Percentiles rank a stretch among this genome's conserved stretches.
These are phyloP conservation scores for Trametes sanguinea DNA, from an alignment of 768 basidiomycete species.

Conservation along the genomic window DNA sequence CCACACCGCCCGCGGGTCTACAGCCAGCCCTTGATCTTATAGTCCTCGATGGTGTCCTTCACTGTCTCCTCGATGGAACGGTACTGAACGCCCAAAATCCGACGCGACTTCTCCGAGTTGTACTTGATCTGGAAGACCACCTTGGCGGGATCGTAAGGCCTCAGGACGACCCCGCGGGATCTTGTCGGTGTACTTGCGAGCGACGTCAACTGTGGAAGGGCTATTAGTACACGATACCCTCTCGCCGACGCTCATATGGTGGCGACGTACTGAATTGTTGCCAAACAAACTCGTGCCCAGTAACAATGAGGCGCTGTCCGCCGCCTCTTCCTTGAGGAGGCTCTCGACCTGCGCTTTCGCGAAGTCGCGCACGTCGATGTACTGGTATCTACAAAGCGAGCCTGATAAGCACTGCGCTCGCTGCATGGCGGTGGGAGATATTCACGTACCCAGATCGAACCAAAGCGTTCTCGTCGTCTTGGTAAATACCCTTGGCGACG, in stretches of 20 bases:
- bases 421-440: no score
- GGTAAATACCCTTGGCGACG: constrained; percentile 26
- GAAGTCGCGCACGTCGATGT: constrained; percentile 55
- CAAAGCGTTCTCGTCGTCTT: neutral
- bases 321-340: constrained; percentile 53
- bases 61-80: constrained; percentile 23
- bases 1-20: neutral
- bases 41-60: constrained; percentile 26
- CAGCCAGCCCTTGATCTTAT: constrained; percentile 12
- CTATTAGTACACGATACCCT: neutral
- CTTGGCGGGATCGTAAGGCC: constrained; percentile 24
- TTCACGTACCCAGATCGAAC: neutral
- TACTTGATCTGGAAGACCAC: constrained; percentile 33
- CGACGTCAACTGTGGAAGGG: constrained; percentile 10
- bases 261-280: constrained; percentile 22
- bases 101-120: constrained; percentile 37
- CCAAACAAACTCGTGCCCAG: constrained; percentile 31
- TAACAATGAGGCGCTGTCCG: constrained; percentile 58
- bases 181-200: constrained; percentile 8
- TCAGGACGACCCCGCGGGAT: constrained; percentile 10
- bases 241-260: neutral
- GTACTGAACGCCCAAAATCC: constrained; percentile 27
- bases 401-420: neutral
- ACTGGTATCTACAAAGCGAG: neutral
- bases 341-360: constrained; percentile 54